phyloP scores from a whole-genome alignment of 352 stramenopile species.

The Phytopythium sindhum region DNA sequence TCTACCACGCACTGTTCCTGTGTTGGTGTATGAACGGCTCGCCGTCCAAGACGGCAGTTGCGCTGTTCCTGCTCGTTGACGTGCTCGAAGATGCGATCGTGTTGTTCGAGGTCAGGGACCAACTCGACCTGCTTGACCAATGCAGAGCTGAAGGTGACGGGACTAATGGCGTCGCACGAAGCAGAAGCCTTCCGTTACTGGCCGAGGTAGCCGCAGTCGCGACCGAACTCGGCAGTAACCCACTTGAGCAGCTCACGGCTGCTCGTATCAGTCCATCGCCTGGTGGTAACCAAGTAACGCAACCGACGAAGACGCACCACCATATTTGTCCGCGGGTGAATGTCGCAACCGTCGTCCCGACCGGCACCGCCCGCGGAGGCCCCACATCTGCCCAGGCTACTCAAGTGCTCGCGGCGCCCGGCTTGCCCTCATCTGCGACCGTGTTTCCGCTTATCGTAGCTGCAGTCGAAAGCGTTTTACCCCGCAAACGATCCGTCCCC shows the following conservation, averaged over 20 bases:
- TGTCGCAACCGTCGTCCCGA: no score
- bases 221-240: background rate
- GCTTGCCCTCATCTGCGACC: background rate
- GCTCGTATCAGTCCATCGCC: no score
- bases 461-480: background rate
- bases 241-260: background rate
- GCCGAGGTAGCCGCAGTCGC: background rate
- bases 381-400: no score
- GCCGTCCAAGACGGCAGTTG: conserved; percentile 11
- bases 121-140: background rate
- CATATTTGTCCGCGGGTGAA: no score
- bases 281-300: no score
- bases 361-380: no score
- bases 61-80: conserved; percentile 15
- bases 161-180: background rate
- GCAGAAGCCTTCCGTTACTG: background rate
- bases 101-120: conserved; percentile 7
- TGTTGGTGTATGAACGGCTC: conserved; percentile 22
- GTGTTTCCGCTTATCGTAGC: background rate
- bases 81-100: conserved; percentile 13
- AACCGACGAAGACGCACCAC: no score
- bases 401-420: no score
- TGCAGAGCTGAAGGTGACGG: background rate
- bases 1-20: conserved; percentile 25
- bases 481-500: background rate